Percentiles rank a stretch among this genome's conserved stretches.
phyloP scores from a whole-genome alignment of 208 protist genomes.

The Naegleria fowleri region DNA sequence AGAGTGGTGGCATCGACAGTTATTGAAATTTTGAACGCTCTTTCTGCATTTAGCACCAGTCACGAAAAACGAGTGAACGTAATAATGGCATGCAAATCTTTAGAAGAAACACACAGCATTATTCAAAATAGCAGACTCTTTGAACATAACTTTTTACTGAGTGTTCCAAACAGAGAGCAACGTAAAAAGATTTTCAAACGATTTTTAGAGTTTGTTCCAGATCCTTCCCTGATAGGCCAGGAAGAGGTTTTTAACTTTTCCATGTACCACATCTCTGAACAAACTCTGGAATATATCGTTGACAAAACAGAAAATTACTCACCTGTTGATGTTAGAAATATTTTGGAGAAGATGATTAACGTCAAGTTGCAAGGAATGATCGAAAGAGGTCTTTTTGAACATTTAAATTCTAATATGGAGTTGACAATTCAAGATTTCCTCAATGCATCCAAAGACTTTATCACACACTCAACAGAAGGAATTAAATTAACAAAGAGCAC shows the following conservation, averaged over 20 bases:
- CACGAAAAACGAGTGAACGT: background rate
- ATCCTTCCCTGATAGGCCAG: background rate
- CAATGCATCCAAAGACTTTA: background rate
- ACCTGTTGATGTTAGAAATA: background rate
- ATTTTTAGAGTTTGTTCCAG: background rate
- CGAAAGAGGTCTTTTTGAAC: background rate
- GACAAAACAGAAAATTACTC: background rate
- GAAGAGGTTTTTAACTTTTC: background rate
- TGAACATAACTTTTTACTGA: background rate
- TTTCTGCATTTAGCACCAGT: background rate
- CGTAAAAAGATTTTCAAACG: background rate
- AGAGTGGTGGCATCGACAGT: background rate
- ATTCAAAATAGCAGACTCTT: constrained; percentile 3
- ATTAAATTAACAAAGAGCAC: background rate
- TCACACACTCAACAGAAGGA: background rate
- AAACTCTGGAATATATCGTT: background rate
- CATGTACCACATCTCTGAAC: background rate
- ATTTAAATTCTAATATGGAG: no score
- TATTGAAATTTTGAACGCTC: background rate
- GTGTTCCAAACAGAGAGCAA: background rate
- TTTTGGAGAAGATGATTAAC: background rate
- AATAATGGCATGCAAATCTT: constrained; percentile 18
- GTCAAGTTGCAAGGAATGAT: background rate
- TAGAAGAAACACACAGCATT: background rate
- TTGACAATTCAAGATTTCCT: constrained; percentile 3